These are phyloP conservation scores for Colletotrichum liaoningense DNA, from an alignment of 2,329 filamentous ascomycete genomes.

Conservation along the genomic window DNA sequence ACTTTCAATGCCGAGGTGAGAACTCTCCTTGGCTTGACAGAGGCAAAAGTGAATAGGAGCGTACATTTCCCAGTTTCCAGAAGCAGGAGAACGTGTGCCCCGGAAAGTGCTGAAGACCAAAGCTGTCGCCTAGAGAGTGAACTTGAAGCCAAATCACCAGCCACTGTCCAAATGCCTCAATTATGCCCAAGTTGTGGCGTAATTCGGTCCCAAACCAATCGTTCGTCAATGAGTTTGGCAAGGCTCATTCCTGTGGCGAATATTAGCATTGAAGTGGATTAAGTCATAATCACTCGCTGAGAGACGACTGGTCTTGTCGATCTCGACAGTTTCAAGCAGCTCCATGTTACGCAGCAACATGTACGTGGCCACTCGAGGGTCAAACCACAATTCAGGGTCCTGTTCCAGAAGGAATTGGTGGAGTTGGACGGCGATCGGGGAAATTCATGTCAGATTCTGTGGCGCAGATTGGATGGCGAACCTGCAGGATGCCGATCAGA, in stretches of 20 bases:
- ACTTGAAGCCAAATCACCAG: background rate
- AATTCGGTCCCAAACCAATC: background rate
- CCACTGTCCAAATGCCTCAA: background rate
- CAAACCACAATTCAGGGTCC: background rate
- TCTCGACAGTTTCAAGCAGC: background rate
- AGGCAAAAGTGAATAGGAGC: background rate
- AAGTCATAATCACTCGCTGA: background rate
- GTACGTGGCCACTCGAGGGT: background rate
- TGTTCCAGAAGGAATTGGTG: background rate
- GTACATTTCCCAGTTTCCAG: background rate
- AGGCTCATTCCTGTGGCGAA: background rate
- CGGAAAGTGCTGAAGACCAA: background rate
- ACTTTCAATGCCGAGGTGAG: too few relatives aligned
- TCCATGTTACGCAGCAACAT: background rate
- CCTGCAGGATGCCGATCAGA: slow-evolving; percentile 24
- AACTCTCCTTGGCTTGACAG: too few relatives aligned
- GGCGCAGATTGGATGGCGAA: background rate
- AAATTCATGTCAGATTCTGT: background rate
- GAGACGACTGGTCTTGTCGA: background rate
- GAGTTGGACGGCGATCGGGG: slow-evolving; percentile 7
- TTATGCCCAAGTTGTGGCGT: background rate
- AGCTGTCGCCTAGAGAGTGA: background rate
- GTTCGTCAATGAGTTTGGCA: background rate
- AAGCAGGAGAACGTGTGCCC: background rate
- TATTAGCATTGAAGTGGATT: background rate